Evolutionary conservation across 2,329 filamentous ascomycete genomes (phyloP), one percentile per base, ranked within the genome.

Genomic region (Phialemonium atrogriseum): DNA sequence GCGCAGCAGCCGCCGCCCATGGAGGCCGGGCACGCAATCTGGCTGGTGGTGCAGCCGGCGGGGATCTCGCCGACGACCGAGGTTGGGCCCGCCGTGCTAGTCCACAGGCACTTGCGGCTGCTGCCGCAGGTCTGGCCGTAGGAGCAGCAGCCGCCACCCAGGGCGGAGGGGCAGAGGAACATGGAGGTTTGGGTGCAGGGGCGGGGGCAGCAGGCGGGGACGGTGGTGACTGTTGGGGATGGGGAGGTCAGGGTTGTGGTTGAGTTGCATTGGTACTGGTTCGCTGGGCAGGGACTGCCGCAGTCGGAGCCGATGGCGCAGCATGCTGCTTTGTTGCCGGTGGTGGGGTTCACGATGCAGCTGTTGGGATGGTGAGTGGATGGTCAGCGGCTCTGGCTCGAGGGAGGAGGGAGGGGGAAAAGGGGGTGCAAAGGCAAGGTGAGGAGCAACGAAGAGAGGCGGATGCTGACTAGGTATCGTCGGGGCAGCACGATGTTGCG

Each of bases 1-100:
- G 59, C 48, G 46, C 72, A 77, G 47, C 72, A 77, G 9, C 68
- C 57, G 12, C 61, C 61, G 34, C 70, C 67, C 17, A 66, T 55
- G 2, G 35, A 43, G 7, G 36, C 20, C 12, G 65, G 51, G 42
- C 70, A 75, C 15, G 55, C 54, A 41, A 63, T 73, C 28, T 55
- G 46, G 41, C 56, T 60, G 15, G 59, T 58, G 26, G 38, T 43
- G 9, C 58, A 57, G 31, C 66, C 69, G 2, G 40, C 37, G 2
- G 64, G 59, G 19, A 46, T 38, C 42, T 62, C 62, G 42, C 65
- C 67, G 13, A 56, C 41, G 10, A 48, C 42, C 7, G 48, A 42
- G 7, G 43, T 49, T 23, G 36, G 28, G 18, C 39, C 27, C 11
- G 54, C 42, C 3, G 44, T 33, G 31, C 48, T 49, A 10, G 48